These are phyloP conservation scores for Syzygium aqueum DNA, from an alignment of 345 rosid species.

Conservation along the genomic window DNA sequence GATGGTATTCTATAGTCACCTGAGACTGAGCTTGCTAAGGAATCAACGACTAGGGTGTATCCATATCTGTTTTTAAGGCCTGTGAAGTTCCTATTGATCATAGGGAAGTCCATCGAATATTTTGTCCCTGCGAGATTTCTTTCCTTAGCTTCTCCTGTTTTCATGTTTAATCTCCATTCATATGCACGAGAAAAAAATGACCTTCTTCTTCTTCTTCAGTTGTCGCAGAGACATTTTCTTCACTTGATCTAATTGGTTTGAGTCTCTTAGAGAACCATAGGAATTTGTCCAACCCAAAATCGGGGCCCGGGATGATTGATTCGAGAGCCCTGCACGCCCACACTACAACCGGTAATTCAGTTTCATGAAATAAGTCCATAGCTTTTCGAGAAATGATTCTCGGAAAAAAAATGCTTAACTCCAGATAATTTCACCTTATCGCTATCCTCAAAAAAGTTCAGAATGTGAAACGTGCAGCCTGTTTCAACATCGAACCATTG, in stretches of 20 bases:
- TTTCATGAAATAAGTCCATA: neutral
- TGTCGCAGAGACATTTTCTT: neutral
- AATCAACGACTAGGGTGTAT: conserved; percentile 26
- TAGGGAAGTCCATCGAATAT: conserved; percentile 39
- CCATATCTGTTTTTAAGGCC: conserved; percentile 31
- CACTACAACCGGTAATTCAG: conserved; percentile 21
- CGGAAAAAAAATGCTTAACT: neutral
- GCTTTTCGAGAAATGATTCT: neutral
- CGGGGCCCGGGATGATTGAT: conserved; percentile 25
- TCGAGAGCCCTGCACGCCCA: conserved; percentile 35
- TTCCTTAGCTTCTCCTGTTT: conserved; percentile 30
- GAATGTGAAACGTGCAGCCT: conserved; percentile 26
- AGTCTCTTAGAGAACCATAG: conserved; percentile 20
- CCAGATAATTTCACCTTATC: conserved; percentile 21
- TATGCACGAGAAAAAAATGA: conserved; percentile 13
- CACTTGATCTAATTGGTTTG: neutral
- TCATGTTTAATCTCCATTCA: conserved; percentile 42
- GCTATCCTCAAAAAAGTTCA: conserved; percentile 39
- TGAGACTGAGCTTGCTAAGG: conserved; percentile 20
- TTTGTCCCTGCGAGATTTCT: conserved; percentile 16
- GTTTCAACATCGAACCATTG: conserved; percentile 33
- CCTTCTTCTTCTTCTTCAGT: neutral
- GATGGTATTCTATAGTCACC: neutral
- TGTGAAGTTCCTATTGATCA: conserved; percentile 20
- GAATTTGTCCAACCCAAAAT: conserved; percentile 14